A percentile compares a stretch with the other conserved stretches of the same genome.
Conservation (phyloP, 805 yeast genomes). For the Ogataea minuta region DNA sequence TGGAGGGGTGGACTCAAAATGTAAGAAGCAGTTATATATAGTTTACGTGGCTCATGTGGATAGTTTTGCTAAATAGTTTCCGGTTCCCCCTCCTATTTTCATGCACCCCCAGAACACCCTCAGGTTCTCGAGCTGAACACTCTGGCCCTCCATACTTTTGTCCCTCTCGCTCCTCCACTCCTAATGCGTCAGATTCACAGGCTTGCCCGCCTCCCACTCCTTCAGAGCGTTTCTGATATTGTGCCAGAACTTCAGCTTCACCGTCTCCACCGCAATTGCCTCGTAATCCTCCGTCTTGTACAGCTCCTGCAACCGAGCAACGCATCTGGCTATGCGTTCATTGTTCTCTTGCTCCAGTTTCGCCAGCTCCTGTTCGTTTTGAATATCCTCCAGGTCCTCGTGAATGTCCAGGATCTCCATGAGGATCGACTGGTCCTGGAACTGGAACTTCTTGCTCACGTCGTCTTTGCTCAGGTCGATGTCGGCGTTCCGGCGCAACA, state of each 20-base stretch:
- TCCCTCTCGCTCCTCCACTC: no score
- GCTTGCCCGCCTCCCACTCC: constrained; percentile 75
- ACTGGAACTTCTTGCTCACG: constrained; percentile 37
- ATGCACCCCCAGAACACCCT: no score
- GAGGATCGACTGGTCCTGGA: constrained; percentile 50
- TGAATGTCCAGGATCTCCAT: constrained; percentile 82
- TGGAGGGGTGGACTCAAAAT: no score
- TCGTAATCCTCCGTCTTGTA: constrained; percentile 51
- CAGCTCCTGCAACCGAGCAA: constrained; percentile 43
- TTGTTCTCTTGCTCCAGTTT: constrained; percentile 55
- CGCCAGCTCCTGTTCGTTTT: constrained; percentile 54
- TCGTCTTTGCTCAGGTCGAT: constrained; percentile 64
- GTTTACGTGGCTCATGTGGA: no score
- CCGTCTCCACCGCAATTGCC: constrained; percentile 61
- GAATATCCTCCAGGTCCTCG: constrained; percentile 73
- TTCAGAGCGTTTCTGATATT: constrained; percentile 71
- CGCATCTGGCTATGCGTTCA: constrained; percentile 48
- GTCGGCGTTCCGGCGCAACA: constrained; percentile 43
- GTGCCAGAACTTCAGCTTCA: constrained; percentile 78
- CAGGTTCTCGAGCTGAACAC: no score
- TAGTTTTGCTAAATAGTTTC: no score
- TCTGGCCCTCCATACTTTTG: no score
- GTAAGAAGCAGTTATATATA: no score
- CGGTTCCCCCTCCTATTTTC: no score
- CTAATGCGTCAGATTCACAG: constrained; percentile 61